These are phyloP conservation scores for Cystofilobasidium bisporidii DNA, from an alignment of 768 basidiomycete genomes.

Conservation along the genomic window DNA sequence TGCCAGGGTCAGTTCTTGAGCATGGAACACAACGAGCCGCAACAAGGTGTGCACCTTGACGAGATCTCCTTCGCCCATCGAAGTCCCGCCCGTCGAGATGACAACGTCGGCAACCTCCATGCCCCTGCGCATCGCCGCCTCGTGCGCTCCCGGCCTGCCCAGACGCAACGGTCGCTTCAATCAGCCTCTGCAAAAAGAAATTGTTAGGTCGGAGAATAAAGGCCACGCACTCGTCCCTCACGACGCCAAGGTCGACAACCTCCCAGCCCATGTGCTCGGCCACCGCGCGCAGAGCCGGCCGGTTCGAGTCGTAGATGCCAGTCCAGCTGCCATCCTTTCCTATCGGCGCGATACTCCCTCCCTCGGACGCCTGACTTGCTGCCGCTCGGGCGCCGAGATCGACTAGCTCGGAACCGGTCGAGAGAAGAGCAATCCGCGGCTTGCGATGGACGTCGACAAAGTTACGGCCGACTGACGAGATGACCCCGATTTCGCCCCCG, in stretches of 20 bases:
- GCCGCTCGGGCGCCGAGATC: constrained; percentile 47
- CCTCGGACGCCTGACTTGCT: constrained; percentile 14
- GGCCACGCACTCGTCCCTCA: constrained; percentile 63
- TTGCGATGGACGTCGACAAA: constrained; percentile 60
- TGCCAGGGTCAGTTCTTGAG: no score
- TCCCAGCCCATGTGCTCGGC: constrained; percentile 65
- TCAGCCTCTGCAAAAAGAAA: no score
- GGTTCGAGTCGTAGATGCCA: constrained; percentile 75
- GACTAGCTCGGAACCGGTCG: constrained; percentile 74
- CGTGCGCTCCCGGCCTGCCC: constrained; percentile 34
- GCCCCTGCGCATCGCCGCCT: constrained; percentile 51
- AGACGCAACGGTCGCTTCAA: no score
- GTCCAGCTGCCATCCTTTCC: constrained; percentile 46
- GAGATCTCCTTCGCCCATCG: constrained; percentile 80
- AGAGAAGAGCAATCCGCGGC: constrained; percentile 68
- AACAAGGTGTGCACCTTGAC: constrained; percentile 46
- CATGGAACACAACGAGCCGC: no score
- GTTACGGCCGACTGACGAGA: constrained; percentile 65
- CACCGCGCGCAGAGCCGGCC: constrained; percentile 63
- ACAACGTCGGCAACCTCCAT: constrained; percentile 61
- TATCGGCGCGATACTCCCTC: neutral
- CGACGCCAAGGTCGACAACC: constrained; percentile 71
- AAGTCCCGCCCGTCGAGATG: constrained; percentile 79
- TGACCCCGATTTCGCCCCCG: constrained; percentile 75
- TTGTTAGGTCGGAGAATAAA: no score